Conservation (phyloP, 2,329 filamentous ascomycete species). For the Venturia effusa region DNA sequence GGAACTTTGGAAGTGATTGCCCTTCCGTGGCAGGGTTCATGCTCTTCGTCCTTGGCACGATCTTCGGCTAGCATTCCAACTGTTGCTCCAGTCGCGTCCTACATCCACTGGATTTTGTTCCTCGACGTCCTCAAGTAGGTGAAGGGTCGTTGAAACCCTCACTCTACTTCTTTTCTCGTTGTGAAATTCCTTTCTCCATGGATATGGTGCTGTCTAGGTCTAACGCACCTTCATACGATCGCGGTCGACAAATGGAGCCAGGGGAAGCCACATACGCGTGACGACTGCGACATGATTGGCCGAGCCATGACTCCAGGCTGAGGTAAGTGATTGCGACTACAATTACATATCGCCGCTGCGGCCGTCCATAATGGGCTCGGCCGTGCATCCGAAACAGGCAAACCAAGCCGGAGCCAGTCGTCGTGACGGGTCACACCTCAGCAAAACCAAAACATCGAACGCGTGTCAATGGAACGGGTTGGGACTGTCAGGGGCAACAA, state of each 20-base stretch:
- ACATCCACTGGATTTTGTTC: neutral
- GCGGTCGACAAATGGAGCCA: neutral
- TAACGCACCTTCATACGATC: neutral
- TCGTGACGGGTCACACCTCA: neutral
- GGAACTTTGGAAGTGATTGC: neutral
- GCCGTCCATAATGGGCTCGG: neutral
- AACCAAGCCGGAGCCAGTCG: neutral
- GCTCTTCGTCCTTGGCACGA: neutral
- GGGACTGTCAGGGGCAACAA: neutral
- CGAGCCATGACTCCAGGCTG: neutral
- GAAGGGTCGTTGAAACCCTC: no score
- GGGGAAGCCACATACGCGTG: neutral
- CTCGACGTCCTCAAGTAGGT: no score
- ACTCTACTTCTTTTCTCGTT: no score
- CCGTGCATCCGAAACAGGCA: neutral
- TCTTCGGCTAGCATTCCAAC: neutral
- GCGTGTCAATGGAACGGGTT: neutral
- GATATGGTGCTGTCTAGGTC: neutral
- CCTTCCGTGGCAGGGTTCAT: neutral
- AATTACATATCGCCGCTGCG: no score
- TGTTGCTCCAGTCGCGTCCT: neutral
- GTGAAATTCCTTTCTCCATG: no score
- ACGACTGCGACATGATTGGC: neutral
- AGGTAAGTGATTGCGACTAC: neutral
- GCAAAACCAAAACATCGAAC: neutral